Evolutionary conservation across 2,329 filamentous ascomycete species (phyloP).

Genomic region (Fusarium sp.): DNA sequence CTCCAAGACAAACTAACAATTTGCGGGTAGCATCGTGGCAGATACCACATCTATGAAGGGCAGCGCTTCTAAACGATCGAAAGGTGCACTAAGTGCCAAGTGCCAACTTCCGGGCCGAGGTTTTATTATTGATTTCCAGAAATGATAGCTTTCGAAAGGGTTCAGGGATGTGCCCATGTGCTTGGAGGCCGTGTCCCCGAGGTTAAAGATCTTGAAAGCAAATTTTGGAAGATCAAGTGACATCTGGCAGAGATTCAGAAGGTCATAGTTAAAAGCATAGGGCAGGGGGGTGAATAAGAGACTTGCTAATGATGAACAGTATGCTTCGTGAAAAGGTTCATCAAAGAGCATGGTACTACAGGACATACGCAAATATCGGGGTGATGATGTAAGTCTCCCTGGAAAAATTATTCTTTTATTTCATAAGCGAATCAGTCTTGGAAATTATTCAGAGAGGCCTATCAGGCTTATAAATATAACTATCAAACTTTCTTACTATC

Average conservation of each 20-base stretch:
- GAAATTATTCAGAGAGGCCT: too few species aligned
- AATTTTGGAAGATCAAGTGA: not conserved
- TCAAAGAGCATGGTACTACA: too few species aligned
- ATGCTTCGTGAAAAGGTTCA: not conserved
- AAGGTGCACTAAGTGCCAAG: not conserved
- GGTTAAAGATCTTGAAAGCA: not conserved
- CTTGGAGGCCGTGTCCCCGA: not conserved
- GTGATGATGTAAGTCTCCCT: too few species aligned
- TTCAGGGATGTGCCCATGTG: not conserved
- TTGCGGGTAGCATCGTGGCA: not conserved
- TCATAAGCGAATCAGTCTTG: too few species aligned
- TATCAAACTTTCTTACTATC: too few species aligned
- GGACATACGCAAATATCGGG: too few species aligned
- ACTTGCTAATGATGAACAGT: not conserved
- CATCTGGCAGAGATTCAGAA: not conserved
- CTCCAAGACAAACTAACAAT: not conserved
- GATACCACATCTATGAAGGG: not conserved
- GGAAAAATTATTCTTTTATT: too few species aligned
- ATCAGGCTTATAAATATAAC: too few species aligned
- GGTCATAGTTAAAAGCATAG: not conserved
- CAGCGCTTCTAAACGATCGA: not conserved
- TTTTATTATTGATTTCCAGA: fast-evolving
- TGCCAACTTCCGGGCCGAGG: fast-evolving
- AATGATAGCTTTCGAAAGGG: not conserved
- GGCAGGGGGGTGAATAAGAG: not conserved